A percentile compares a stretch with the other conserved stretches of the same genome.
phyloP scores from a whole-genome alignment of 768 basidiomycete species.

The Xerocomellus amylosporus region DNA sequence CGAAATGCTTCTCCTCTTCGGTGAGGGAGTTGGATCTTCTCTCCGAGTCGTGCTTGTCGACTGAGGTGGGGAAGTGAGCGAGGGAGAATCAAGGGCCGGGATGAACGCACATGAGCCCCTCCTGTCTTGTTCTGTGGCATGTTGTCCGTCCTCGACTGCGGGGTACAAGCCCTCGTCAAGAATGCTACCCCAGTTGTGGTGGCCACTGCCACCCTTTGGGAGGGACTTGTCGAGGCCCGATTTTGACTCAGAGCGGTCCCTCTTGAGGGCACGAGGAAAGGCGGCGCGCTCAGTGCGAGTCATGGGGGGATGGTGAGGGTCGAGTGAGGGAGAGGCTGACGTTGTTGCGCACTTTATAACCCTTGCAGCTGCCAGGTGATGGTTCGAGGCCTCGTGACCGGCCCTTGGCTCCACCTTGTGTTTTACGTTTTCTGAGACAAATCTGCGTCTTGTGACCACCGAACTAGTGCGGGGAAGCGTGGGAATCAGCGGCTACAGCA shows the following conservation, averaged over 20 bases:
- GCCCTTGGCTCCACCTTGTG: neutral
- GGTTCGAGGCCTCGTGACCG: neutral
- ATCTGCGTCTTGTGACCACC: neutral
- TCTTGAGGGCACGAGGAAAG: slow-evolving; percentile 66
- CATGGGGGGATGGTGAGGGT: slow-evolving; percentile 42
- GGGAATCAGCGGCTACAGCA: slow-evolving; percentile 15
- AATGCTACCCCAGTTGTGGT: slow-evolving; percentile 83
- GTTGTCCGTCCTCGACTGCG: slow-evolving; percentile 56
- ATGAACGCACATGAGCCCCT: slow-evolving; percentile 21
- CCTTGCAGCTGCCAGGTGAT: neutral
- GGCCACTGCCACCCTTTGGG: slow-evolving; percentile 77
- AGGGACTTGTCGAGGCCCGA: slow-evolving; percentile 68
- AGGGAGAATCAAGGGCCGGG: neutral
- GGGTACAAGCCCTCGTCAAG: slow-evolving; percentile 58
- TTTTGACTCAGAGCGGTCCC: slow-evolving; percentile 78
- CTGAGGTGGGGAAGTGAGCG: slow-evolving; percentile 12
- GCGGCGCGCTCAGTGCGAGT: slow-evolving; percentile 76
- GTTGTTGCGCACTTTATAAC: slow-evolving; percentile 21
- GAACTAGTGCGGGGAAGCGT: slow-evolving; percentile 29
- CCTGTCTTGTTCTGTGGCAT: slow-evolving; percentile 32
- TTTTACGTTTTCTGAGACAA: neutral
- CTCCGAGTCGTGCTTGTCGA: slow-evolving; percentile 31
- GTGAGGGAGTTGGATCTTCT: slow-evolving; percentile 45
- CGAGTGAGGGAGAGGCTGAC: neutral
- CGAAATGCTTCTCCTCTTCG: slow-evolving; percentile 64